phyloP scores from a whole-genome alignment of 768 basidiomycete genomes.

The Pleurotus salmoneostramineus region DNA sequence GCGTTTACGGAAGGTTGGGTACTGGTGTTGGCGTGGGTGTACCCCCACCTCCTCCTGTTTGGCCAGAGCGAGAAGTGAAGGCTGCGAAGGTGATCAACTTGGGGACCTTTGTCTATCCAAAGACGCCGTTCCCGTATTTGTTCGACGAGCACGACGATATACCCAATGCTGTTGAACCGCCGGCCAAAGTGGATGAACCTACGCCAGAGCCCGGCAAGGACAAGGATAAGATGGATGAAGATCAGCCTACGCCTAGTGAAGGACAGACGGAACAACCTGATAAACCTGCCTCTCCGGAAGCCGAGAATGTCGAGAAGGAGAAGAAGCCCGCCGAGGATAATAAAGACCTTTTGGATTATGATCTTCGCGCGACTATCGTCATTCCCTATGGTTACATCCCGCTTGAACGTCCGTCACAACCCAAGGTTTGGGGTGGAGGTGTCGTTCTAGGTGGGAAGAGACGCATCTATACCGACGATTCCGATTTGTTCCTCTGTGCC shows the following conservation, averaged over 20 bases:
- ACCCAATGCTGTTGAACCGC: no score
- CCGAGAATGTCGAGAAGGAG: slow-evolving; percentile 12
- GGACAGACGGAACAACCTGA: not conserved
- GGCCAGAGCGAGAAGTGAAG: slow-evolving; percentile 20
- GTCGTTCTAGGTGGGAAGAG: slow-evolving; percentile 37
- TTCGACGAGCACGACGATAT: slow-evolving; percentile 23
- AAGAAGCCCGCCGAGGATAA: slow-evolving; percentile 14
- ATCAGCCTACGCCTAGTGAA: slow-evolving; percentile 5
- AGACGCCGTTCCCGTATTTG: slow-evolving; percentile 55
- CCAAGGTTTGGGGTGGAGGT: slow-evolving; percentile 72
- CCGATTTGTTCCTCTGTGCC: slow-evolving; percentile 65
- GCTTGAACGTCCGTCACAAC: slow-evolving; percentile 43
- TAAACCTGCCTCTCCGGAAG: slow-evolving; percentile 9
- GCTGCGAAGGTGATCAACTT: slow-evolving; percentile 34
- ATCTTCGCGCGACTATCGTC: slow-evolving; percentile 49
- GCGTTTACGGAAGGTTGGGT: slow-evolving; percentile 14
- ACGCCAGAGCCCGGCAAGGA: not conserved
- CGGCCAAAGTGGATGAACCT: no score
- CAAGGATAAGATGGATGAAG: slow-evolving; percentile 14
- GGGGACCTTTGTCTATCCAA: slow-evolving; percentile 57
- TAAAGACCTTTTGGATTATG: slow-evolving; percentile 29
- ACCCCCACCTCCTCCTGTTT: not conserved
- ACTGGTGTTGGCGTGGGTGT: slow-evolving; percentile 12
- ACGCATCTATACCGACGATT: slow-evolving; percentile 78
- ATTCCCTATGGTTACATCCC: slow-evolving; percentile 61